Base-by-base conservation (phyloP, 768 basidiomycete genomes). In the Pulveroboletus sp. region DNA sequence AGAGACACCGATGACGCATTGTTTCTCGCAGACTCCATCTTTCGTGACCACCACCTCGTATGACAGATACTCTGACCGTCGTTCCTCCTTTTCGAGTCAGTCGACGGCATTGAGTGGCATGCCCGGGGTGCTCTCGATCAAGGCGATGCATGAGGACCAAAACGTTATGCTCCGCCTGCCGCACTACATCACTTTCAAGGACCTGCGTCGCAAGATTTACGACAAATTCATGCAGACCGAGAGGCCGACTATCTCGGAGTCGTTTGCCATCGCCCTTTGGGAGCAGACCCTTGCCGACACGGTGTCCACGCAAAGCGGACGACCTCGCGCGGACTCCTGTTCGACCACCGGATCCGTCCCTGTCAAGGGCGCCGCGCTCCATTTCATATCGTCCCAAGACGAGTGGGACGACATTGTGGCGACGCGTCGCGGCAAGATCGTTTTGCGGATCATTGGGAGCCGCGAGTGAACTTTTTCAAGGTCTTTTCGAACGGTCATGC, bases 181-280 rank as follows among this genome's bases (percentile, higher is more conserved):
- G 12, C 73, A 73, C 53, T 67, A 72, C 35, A 71, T 73, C 50
- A 37, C 74, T n/a, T 76, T 82, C 47, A 57, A 64, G 16, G 80
- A 81, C 38, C 58, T 89, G 14, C 82, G 82, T 50, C 68, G 69
- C 44, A 76, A 77, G 41, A 69, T 90, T 22, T 76, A 77, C 53
- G 78, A 83, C 47, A 88, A 87, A 58, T 83, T 89, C 60, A 73
- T 77, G n/a, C 71, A 74, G 20, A 78, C 82, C 57, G 83, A 82
- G 63, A 76, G 75, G 41, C 56, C 82, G 36, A 70, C 74, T 12
- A 76, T 88, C 20, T 73, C 74, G 0, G 68, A 74, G 7, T 66
- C 72, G 1, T 89, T 89, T 61, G 74, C 72, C 8, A 65, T 89
- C 27, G 79, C 77, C 17, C 76, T 81, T 55, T 59, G 78, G 40